A percentile compares a stretch with the other conserved stretches of the same genome.
Evolutionary conservation across 2,329 filamentous ascomycete species (phyloP).

Genomic region (Penicillium sp.): DNA sequence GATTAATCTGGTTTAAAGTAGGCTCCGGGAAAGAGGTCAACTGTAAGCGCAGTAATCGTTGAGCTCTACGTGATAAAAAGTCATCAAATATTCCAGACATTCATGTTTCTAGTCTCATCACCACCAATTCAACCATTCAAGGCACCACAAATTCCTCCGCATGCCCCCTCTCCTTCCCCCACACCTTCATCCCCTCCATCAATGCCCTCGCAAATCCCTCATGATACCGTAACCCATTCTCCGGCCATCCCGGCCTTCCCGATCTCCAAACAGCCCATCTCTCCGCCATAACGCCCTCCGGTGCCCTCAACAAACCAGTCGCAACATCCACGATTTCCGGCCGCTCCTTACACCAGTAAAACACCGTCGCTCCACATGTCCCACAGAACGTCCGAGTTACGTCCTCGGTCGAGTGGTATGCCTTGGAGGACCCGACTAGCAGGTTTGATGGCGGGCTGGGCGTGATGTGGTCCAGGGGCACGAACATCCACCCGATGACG

Average conservation of each 20-base stretch:
- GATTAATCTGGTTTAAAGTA: too few species aligned
- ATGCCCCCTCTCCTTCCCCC: slow-evolving; percentile 27
- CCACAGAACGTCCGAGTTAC: slow-evolving; percentile 53
- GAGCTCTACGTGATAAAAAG: too few species aligned
- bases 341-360: slow-evolving; percentile 46
- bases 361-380: slow-evolving; percentile 53
- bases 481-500: slow-evolving; percentile 52
- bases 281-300: slow-evolving; percentile 49
- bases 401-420: slow-evolving; percentile 45
- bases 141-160: slow-evolving; percentile 23
- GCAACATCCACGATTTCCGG: slow-evolving; percentile 50
- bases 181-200: slow-evolving; percentile 28
- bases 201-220: slow-evolving; percentile 25
- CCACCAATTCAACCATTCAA: neutral
- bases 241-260: slow-evolving; percentile 32
- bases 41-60: too few species aligned
- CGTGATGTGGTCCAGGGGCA: slow-evolving; percentile 44
- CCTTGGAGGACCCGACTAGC: slow-evolving; percentile 47
- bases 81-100: too few species aligned
- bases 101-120: too few species aligned
- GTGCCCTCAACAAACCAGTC: slow-evolving; percentile 48
- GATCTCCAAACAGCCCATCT: slow-evolving; percentile 53
- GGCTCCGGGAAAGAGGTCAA: too few species aligned
- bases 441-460: slow-evolving; percentile 30
- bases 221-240: slow-evolving; percentile 33